phyloP scores from a whole-genome alignment of 371 early-diverging fungal genomes.

The Lichtheimia hyalospora region DNA sequence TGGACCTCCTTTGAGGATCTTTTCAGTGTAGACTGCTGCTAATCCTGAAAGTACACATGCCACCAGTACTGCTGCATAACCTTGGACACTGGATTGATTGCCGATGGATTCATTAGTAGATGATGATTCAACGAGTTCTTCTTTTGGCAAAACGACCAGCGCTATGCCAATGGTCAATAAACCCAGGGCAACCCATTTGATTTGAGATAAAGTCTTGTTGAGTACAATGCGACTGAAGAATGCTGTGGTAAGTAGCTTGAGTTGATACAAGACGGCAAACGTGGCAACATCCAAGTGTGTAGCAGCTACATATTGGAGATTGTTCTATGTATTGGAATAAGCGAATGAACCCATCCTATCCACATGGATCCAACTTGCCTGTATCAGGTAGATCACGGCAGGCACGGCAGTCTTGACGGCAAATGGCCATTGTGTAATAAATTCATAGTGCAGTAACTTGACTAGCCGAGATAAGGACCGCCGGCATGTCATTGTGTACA shows the following conservation, averaged over 20 bases:
- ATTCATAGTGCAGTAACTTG: slow-evolving; percentile 30
- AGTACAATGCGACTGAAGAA: slow-evolving; percentile 86
- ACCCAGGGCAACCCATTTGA: slow-evolving; percentile 85
- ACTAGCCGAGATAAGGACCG: slow-evolving; percentile 25
- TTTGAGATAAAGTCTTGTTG: slow-evolving; percentile 55
- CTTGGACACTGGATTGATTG: slow-evolving; percentile 40
- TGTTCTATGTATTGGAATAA: slow-evolving; percentile 73
- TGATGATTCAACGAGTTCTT: neutral
- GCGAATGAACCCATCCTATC: no score
- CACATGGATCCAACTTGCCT: slow-evolving; percentile 36
- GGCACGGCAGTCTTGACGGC: slow-evolving; percentile 74
- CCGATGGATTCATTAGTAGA: slow-evolving; percentile 16
- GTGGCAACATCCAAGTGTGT: slow-evolving; percentile 89
- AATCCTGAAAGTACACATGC: slow-evolving; percentile 91
- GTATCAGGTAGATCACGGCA: slow-evolving; percentile 87
- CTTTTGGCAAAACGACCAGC: slow-evolving; percentile 61
- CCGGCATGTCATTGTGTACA: slow-evolving; percentile 33
- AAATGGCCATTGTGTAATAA: slow-evolving; percentile 43
- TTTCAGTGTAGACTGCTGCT: slow-evolving; percentile 96
- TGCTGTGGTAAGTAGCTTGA: slow-evolving; percentile 96
- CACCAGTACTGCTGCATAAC: slow-evolving; percentile 67
- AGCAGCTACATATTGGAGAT: slow-evolving; percentile 91
- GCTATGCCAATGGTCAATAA: slow-evolving; percentile 87
- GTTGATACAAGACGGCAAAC: slow-evolving; percentile 95
- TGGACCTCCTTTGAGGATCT: slow-evolving; percentile 76